These are phyloP conservation scores for Vitis vinifera DNA, from an alignment of 164 flowering plant species.

Conservation along the genomic window DNA sequence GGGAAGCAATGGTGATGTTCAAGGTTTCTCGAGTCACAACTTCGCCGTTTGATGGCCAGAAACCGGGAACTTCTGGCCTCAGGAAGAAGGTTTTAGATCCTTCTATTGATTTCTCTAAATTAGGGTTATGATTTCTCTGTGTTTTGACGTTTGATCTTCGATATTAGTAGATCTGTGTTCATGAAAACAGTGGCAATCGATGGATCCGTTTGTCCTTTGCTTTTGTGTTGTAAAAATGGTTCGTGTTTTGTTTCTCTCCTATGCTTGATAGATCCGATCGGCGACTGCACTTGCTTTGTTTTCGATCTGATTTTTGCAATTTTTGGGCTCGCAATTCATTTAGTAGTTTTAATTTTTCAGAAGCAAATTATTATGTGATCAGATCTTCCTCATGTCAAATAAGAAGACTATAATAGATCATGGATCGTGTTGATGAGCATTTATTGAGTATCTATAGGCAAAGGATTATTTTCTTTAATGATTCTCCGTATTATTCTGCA, in stretches of 20 bases:
- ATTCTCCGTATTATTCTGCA: too few species aligned
- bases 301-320: neutral
- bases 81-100: slow-evolving; percentile 73
- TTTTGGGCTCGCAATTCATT: too few species aligned
- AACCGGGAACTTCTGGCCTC: slow-evolving; percentile 97
- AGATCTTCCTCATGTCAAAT: too few species aligned
- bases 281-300: neutral
- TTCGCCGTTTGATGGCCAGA: slow-evolving; percentile 75
- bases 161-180: neutral
- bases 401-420: too few species aligned
- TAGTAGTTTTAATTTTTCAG: too few species aligned
- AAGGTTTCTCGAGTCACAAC: slow-evolving; percentile 49
- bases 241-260: neutral
- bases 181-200: neutral
- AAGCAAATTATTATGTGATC: too few species aligned
- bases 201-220: too few species aligned
- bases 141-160: neutral
- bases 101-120: neutral
- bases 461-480: too few species aligned
- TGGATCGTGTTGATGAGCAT: too few species aligned
- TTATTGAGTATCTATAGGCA: too few species aligned
- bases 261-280: neutral
- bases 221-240: too few species aligned
- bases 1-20: slow-evolving; percentile 50
- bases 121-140: neutral